These are phyloP conservation scores for Neurospora sp. DNA, from an alignment of 495 filamentous ascomycete genomes.

Conservation along the genomic window DNA sequence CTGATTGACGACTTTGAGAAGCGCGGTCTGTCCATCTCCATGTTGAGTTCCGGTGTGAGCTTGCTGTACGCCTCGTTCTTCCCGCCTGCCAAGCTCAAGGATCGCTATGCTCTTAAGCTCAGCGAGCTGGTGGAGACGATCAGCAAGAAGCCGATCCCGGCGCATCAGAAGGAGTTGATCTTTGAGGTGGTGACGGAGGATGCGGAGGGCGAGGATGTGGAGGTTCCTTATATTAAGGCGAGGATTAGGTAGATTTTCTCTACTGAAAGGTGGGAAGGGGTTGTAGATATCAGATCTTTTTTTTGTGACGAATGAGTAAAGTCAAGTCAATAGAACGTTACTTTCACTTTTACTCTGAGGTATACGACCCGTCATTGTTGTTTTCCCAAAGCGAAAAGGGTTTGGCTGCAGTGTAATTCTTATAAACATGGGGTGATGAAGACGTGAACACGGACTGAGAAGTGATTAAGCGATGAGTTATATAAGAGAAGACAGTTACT, in stretches of 20 bases:
- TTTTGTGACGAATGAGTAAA: not conserved
- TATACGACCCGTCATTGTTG: not conserved
- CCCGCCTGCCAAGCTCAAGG: constrained; percentile 77
- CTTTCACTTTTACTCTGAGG: not conserved
- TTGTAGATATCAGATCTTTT: not conserved
- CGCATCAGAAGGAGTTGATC: constrained; percentile 89
- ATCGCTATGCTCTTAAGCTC: constrained; percentile 48
- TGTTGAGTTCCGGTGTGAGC: constrained; percentile 94
- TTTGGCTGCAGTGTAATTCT: no score
- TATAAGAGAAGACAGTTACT: not conserved
- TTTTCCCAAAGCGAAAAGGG: no score
- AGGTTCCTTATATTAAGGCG: constrained; percentile 95
- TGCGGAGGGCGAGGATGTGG: constrained; percentile 82
- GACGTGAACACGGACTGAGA: no score
- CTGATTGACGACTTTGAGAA: constrained; percentile 72
- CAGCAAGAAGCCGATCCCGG: constrained; percentile 83
- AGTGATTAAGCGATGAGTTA: not conserved
- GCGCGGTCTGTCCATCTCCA: constrained; percentile 76
- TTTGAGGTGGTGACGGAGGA: constrained; percentile 96
- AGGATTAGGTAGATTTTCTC: constrained; percentile 39
- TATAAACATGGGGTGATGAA: not conserved
- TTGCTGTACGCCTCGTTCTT: constrained; percentile 96
- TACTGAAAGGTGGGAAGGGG: not conserved
- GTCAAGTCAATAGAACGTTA: not conserved
- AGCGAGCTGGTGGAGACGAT: constrained; percentile 82